Evolutionary conservation across 2,329 filamentous ascomycete genomes (phyloP).

Genomic region (Huntiella moniliformis): DNA sequence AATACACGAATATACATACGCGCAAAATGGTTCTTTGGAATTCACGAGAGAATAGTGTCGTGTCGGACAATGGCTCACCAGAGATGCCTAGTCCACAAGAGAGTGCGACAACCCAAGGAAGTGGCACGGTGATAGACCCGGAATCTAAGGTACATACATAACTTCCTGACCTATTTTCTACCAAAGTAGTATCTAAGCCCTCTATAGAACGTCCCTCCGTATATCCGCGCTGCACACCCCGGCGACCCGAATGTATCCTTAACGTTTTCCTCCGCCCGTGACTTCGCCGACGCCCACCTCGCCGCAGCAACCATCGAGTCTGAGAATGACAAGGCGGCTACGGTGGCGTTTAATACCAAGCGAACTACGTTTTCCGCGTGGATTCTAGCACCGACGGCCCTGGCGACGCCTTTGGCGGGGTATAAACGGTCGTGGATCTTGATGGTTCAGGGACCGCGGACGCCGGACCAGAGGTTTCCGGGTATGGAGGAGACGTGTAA

Average conservation of each 20-base stretch:
- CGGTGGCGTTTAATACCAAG: slow-evolving; percentile 9
- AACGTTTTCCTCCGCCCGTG: slow-evolving; percentile 2
- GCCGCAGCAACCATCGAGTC: slow-evolving; percentile 9
- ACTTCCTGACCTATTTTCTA: no score
- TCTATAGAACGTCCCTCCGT: neutral
- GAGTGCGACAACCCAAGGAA: no score
- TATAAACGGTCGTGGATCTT: slow-evolving; percentile 10
- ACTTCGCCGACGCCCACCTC: slow-evolving; percentile 9
- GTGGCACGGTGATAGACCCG: no score
- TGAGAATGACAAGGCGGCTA: slow-evolving; percentile 6
- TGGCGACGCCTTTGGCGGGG: neutral
- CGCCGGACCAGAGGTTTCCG: slow-evolving; percentile 5
- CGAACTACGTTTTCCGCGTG: slow-evolving; percentile 5
- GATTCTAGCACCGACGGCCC: slow-evolving; percentile 8
- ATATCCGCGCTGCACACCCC: neutral
- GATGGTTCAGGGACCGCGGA: slow-evolving; percentile 5
- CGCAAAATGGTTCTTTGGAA: no score
- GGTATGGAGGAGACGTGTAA: slow-evolving; percentile 4
- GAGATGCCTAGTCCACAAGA: no score
- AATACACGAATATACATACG: no score
- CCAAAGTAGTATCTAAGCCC: neutral
- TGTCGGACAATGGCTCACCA: no score
- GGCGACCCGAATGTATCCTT: slow-evolving; percentile 2
- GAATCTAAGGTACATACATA: no score
- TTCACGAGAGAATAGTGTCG: no score